Conservation (phyloP, 2,329 filamentous ascomycete species). For the Didymella lethalis region DNA sequence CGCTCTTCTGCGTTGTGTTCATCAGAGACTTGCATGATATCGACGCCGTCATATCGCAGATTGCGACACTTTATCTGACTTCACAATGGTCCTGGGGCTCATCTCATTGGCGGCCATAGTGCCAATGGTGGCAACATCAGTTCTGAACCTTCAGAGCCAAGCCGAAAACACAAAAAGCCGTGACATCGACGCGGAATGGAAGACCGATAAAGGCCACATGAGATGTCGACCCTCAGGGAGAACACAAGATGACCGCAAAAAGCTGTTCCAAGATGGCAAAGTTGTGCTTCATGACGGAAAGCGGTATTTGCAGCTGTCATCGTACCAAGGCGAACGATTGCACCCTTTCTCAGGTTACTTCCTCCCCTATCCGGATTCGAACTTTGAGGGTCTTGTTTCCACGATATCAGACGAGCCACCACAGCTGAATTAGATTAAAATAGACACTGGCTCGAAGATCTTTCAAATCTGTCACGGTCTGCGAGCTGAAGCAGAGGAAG, state of each 20-base stretch:
- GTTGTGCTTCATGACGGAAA: slow-evolving; percentile 29
- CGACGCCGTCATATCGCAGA: neutral
- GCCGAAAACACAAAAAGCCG: slow-evolving; percentile 29
- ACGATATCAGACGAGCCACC: slow-evolving; percentile 62
- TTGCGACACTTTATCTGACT: neutral
- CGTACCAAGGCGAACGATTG: slow-evolving; percentile 26
- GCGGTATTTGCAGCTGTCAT: slow-evolving; percentile 32
- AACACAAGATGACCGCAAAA: slow-evolving; percentile 29
- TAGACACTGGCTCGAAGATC: slow-evolving; percentile 63
- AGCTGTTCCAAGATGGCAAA: slow-evolving; percentile 25
- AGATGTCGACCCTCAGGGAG: slow-evolving; percentile 27
- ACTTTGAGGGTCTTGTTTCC: slow-evolving; percentile 56
- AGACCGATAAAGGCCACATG: slow-evolving; percentile 34
- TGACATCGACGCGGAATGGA: slow-evolving; percentile 28
- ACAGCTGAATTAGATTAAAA: slow-evolving; percentile 73
- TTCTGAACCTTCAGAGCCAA: slow-evolving; percentile 32
- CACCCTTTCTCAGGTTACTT: slow-evolving; percentile 60
- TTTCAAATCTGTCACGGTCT: slow-evolving; percentile 56
- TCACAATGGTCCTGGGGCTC: slow-evolving; percentile 17
- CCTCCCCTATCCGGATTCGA: slow-evolving; percentile 56
- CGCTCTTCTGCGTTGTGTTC: neutral
- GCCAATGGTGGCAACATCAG: slow-evolving; percentile 31
- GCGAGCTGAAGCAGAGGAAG: slow-evolving; percentile 66
- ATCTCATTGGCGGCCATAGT: slow-evolving; percentile 26
- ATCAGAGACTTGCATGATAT: neutral